phyloP scores from a whole-genome alignment of 305 asterid species.

The Nicotiana rustica region DNA sequence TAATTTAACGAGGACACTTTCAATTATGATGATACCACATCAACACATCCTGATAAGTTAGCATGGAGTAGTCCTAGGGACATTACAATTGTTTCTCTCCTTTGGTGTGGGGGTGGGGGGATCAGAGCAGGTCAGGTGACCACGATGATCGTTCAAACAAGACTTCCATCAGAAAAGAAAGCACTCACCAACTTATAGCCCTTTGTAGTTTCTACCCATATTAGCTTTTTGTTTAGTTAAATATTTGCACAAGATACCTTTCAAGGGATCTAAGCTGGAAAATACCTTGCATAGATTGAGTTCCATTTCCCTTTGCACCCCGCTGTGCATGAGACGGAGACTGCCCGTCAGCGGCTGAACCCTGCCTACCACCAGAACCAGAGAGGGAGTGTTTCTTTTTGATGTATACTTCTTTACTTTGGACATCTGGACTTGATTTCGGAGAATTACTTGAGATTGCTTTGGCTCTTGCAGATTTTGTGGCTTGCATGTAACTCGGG shows the following conservation, averaged over 20 bases:
- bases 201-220: not conserved
- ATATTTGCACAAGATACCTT: not conserved
- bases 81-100: no score
- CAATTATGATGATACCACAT: no score
- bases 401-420: slow-evolving; percentile 66
- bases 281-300: slow-evolving; percentile 88
- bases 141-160: not conserved
- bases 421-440: slow-evolving; percentile 92
- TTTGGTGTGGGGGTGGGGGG: no score
- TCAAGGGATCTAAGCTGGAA: slow-evolving; percentile 10
- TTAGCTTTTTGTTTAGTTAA: not conserved
- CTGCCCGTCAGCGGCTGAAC: slow-evolving; percentile 82
- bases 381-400: slow-evolving; percentile 89
- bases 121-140: no score
- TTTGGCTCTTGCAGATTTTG: slow-evolving; percentile 97
- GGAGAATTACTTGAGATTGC: slow-evolving; percentile 80
- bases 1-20: no score
- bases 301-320: slow-evolving; percentile 69
- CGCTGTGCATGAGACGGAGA: slow-evolving; percentile 80
- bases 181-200: not conserved
- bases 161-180: no score
- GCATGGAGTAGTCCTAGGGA: no score
- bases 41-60: no score
- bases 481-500: slow-evolving; percentile 99
- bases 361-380: slow-evolving; percentile 76